phyloP scores from a whole-genome alignment of 2,329 filamentous ascomycete species.

The Gaeumannomyces tritici region DNA sequence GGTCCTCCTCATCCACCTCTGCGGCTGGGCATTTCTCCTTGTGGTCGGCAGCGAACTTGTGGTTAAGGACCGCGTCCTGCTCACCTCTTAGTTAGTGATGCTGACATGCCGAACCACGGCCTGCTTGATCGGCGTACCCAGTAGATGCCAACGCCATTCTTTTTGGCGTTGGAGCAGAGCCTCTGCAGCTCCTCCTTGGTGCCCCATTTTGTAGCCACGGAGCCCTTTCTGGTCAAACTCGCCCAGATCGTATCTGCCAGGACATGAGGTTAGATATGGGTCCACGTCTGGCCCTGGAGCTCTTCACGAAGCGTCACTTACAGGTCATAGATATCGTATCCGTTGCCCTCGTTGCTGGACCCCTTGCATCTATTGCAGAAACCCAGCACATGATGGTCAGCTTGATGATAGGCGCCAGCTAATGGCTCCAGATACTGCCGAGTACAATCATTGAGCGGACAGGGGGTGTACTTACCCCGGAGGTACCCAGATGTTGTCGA shows the following conservation, averaged over 20 bases:
- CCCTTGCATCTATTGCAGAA: conserved; percentile 45
- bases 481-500: conserved; percentile 60
- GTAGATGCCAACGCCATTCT: conserved; percentile 49
- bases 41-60: conserved; percentile 63
- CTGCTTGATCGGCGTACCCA: conserved; percentile 29
- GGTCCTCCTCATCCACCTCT: conserved; percentile 53
- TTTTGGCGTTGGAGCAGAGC: conserved; percentile 41
- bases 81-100: not conserved
- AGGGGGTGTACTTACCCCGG: conserved; percentile 34
- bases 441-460: not conserved
- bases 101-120: not conserved
- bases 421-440: too few relatives aligned
- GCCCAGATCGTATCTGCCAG: conserved; percentile 44
- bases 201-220: conserved; percentile 60
- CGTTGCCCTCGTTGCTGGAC: conserved; percentile 52
- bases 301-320: conserved; percentile 16
- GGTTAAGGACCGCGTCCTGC: conserved; percentile 60
- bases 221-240: conserved; percentile 68
- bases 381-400: not conserved
- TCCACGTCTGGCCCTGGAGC: too few relatives aligned
- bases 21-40: conserved; percentile 54
- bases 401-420: not conserved
- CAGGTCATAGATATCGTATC: conserved; percentile 62
- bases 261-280: too few relatives aligned
- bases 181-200: conserved; percentile 50